These are phyloP conservation scores for Phoenix roebelenii DNA, from an alignment of 176 grass and related monocot species.

Conservation along the genomic window DNA sequence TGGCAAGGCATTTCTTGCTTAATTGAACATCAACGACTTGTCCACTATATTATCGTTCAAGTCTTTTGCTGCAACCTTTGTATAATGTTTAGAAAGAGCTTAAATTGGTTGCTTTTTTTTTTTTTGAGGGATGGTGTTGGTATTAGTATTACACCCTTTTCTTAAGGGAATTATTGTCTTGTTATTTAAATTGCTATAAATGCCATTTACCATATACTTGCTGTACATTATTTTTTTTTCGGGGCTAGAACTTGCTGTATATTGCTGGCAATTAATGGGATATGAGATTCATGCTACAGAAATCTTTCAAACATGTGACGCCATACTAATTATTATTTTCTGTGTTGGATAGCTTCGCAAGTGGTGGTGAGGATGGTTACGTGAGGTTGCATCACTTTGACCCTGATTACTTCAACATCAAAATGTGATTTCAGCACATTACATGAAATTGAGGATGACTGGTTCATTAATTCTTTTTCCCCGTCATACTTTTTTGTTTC, in stretches of 20 bases:
- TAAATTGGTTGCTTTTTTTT: no score
- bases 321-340: background rate
- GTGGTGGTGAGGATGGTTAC: constrained; percentile 96
- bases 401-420: constrained; percentile 72
- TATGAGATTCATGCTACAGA: no score
- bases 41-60: no score
- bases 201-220: background rate
- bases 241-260: background rate
- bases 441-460: background rate
- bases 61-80: no score
- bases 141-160: no score
- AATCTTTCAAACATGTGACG: background rate
- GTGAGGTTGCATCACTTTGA: constrained; percentile 89
- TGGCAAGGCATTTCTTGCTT: background rate
- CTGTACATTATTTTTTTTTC: background rate
- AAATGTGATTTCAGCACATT: constrained; percentile 23
- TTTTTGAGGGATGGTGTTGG: no score
- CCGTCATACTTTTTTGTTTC: no score
- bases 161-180: no score
- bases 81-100: no score
- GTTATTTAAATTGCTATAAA: no score
- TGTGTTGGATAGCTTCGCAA: constrained; percentile 43
- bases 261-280: background rate
- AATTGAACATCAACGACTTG: background rate
- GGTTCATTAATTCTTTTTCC: no score